phyloP scores from a whole-genome alignment of 371 early-diverging fungal genomes.

The Rhizopus microsporus region DNA sequence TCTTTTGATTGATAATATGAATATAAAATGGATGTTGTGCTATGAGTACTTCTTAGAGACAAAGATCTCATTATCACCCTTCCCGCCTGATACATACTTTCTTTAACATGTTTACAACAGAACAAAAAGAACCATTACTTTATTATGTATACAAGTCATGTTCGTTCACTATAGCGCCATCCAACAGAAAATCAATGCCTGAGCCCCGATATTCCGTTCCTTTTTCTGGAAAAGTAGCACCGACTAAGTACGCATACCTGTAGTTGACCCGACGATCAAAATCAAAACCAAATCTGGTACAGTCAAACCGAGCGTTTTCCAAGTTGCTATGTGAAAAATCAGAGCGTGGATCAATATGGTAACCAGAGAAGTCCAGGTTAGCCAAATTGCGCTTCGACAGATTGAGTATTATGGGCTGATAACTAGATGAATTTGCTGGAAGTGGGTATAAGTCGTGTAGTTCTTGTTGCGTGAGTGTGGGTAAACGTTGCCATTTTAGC shows the following conservation, averaged over 20 bases:
- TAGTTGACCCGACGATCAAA: conserved; percentile 36
- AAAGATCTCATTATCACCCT: no score
- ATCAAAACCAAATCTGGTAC: conserved; percentile 38
- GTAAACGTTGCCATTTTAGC: conserved; percentile 31
- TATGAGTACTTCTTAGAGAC: no score
- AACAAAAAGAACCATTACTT: neutral
- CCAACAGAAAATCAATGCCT: conserved; percentile 14
- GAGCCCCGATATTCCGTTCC: conserved; percentile 25
- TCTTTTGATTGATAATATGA: no score
- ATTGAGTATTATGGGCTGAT: conserved; percentile 18
- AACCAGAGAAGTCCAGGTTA: conserved; percentile 34
- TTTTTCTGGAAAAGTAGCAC: conserved; percentile 29
- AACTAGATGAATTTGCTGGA: conserved; percentile 2
- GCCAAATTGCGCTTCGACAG: conserved; percentile 27
- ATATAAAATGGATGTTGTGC: no score
- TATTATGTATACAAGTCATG: no score
- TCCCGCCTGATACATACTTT: no score
- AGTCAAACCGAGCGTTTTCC: conserved; percentile 29
- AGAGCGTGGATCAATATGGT: conserved; percentile 41
- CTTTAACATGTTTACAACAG: no score
- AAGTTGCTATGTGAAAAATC: conserved; percentile 35
- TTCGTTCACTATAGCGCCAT: neutral
- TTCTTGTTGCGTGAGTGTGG: conserved; percentile 36
- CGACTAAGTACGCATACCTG: conserved; percentile 23
- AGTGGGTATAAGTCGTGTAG: conserved; percentile 27